Evolutionary conservation across 169 alveolate genomes (phyloP).

Genomic region (Plasmodium berghei): DNA sequence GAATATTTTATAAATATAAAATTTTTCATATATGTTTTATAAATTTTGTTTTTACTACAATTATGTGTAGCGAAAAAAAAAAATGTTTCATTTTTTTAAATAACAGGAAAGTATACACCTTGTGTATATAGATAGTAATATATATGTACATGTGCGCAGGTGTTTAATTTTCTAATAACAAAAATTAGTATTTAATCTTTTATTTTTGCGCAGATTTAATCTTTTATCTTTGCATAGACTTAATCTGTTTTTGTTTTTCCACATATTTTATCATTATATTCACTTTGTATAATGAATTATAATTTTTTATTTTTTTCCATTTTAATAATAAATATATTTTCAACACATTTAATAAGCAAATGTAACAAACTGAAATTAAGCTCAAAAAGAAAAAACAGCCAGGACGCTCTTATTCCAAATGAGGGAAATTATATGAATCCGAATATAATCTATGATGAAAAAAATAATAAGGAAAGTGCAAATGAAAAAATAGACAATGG

Average conservation of each 20-base stretch:
- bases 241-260: no score
- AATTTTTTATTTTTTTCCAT: constrained; percentile 18
- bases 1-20: neutral
- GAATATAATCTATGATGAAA: neutral
- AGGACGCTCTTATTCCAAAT: constrained; percentile 8
- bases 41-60: no score
- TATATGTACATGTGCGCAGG: no score
- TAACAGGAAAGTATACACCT: no score
- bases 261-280: neutral
- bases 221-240: no score
- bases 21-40: neutral
- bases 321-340: constrained; percentile 16
- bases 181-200: no score
- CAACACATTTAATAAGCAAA: neutral
- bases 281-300: constrained; percentile 22
- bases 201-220: no score
- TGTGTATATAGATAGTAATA: no score
- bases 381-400: constrained; percentile 5
- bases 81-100: no score
- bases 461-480: constrained; percentile 8
- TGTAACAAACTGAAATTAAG: constrained; percentile 27
- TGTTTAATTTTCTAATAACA: no score
- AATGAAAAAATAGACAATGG: constrained; percentile 28
- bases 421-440: neutral
- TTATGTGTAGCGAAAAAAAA: no score